Evolutionary conservation across 1,139 yeast species (phyloP).

Genomic region (Blastobotrys proliferans): DNA sequence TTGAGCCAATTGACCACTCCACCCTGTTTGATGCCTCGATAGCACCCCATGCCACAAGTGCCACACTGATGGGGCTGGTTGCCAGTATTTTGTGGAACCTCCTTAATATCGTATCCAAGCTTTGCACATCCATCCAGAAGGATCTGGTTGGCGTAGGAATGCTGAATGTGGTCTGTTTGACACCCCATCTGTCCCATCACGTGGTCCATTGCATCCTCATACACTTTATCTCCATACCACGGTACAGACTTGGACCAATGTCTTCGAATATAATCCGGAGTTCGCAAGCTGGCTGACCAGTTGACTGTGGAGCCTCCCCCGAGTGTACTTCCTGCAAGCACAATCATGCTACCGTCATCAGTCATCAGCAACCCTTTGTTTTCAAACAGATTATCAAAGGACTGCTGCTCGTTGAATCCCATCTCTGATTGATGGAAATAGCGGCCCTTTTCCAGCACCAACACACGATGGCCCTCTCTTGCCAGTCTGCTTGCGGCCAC

Average conservation of each 20-base stretch:
- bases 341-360: slow-evolving; percentile 38
- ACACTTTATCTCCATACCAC: slow-evolving; percentile 46
- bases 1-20: slow-evolving; percentile 50
- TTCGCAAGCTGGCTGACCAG: slow-evolving; percentile 56
- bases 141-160: slow-evolving; percentile 47
- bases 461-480: slow-evolving; percentile 43
- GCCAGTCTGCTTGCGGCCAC: slow-evolving; percentile 52
- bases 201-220: slow-evolving; percentile 47
- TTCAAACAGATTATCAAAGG: slow-evolving; percentile 42
- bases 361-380: slow-evolving; percentile 37
- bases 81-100: slow-evolving; percentile 51
- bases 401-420: slow-evolving; percentile 41
- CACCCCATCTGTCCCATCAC: slow-evolving; percentile 54
- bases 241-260: slow-evolving; percentile 49
- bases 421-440: slow-evolving; percentile 42
- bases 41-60: slow-evolving; percentile 52
- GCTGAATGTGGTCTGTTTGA: slow-evolving; percentile 40
- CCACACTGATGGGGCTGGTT: slow-evolving; percentile 51
- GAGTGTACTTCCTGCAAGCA: slow-evolving; percentile 53
- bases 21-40: slow-evolving; percentile 54
- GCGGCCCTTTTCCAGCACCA: slow-evolving; percentile 53
- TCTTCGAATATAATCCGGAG: slow-evolving; percentile 51
- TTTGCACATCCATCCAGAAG: slow-evolving; percentile 46
- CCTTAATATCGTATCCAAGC: slow-evolving; percentile 44
- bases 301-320: slow-evolving; percentile 62